Evolutionary conservation across 352 stramenopile genomes (phyloP), one percentile per base, ranked within the genome.

Genomic region (Pythium oligandrum): DNA sequence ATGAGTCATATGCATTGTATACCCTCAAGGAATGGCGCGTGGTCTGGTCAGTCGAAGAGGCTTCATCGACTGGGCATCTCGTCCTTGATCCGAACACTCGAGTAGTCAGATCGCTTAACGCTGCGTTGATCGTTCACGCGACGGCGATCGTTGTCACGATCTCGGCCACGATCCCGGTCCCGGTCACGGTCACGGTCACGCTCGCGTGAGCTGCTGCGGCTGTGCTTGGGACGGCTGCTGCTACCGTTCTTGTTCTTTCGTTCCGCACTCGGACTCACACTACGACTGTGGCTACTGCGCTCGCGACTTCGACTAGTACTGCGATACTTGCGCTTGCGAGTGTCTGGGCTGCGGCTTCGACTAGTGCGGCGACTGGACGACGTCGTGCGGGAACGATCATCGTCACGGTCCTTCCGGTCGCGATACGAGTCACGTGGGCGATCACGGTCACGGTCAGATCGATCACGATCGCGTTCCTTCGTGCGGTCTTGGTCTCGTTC

Each of bases 331-430:
- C 68, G 67, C 55, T 72, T 78, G 44, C 55, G 49, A 30, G 53
- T 51, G 35, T 70, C 76, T 33, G 63, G 68, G 43, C 73, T 76
- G 17, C 76, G 66, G 44, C 62, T 65, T 1, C 71, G 70, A 30
- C 55, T 39, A 31, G 6, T 31, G 17, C 43, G 43, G 43, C 51
- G 34, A 26, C 17, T 26, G 17, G 17, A 26, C 17, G 17, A 26
- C 17, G 17, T 26, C 17, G 17, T 26, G 17, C 17, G 17, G 17
- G 17, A 26, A 30, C 50, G 36, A 12, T 33, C 35, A 7, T 49
- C 40, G 10, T 51, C 43, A 11, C 54, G 34, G n/a, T 59, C 9
- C 11, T 54, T 49, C 30, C 53, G 43, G 37, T 59, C 44, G 30
- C 38, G 35, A 17, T 59, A 44, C 11, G 46, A 26, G 34, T 44